Conservation (phyloP, 1,284 basidiomycete species). For the Naganishia liquefaciens region DNA sequence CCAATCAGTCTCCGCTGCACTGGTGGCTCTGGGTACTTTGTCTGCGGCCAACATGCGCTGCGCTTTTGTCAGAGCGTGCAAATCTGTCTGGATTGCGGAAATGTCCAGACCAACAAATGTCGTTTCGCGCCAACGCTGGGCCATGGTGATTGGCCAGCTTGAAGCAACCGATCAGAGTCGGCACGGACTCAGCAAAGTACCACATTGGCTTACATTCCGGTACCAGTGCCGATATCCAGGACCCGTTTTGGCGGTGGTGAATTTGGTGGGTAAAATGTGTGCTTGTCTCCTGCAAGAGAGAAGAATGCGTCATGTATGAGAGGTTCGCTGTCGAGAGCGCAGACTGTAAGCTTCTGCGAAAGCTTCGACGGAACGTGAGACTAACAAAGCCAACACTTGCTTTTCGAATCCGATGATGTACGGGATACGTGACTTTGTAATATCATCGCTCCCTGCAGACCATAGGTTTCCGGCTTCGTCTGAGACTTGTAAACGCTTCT, state of each 20-base stretch:
- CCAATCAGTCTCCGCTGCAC: conserved; percentile 37
- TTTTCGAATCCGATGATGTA: conserved; percentile 51
- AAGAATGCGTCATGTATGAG: conserved; percentile 50
- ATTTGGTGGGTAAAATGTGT: conserved; percentile 41
- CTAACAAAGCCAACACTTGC: conserved; percentile 48
- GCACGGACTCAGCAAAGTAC: neutral
- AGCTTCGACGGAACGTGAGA: neutral
- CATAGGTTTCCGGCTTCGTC: no score
- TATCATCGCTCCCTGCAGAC: neutral
- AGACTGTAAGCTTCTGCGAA: neutral
- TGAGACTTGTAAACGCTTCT: conserved; percentile 17
- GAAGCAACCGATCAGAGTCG: neutral
- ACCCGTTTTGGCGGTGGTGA: conserved; percentile 42
- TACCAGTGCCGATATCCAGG: conserved; percentile 51
- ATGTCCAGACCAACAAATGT: conserved; percentile 49
- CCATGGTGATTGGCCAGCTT: conserved; percentile 50
- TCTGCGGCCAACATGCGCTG: conserved; percentile 34
- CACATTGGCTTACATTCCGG: conserved; percentile 37
- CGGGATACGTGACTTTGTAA: neutral
- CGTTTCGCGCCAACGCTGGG: conserved; percentile 44
- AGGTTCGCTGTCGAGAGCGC: conserved; percentile 39
- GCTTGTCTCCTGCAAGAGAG: conserved; percentile 41
- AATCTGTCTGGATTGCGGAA: conserved; percentile 46
- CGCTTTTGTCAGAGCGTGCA: conserved; percentile 36
- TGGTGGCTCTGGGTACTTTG: neutral